A percentile compares a stretch with the other conserved stretches of the same genome.
These are phyloP conservation scores for Graphilbum ipis-grandicollis DNA, from an alignment of 2,329 filamentous ascomycete genomes.

Conservation along the genomic window DNA sequence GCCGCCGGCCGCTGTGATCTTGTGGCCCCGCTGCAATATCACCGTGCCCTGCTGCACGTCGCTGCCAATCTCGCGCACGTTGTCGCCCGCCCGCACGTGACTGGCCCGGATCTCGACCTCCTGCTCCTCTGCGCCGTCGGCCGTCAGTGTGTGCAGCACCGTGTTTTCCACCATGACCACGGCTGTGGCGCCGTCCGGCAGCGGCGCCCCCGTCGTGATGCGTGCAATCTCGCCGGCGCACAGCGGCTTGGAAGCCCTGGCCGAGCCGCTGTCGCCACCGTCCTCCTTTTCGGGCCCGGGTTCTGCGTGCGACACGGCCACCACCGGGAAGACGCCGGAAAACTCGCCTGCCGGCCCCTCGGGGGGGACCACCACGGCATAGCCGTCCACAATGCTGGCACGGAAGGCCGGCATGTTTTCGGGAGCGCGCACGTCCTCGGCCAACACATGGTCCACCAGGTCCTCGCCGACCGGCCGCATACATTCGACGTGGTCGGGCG, in stretches of 20 bases:
- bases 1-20: conserved; percentile 73
- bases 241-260: conserved; percentile 19
- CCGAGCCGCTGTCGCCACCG: neutral
- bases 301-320: conserved; percentile 74
- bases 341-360: conserved; percentile 37
- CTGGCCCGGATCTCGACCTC: conserved; percentile 75
- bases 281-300: too few relatives aligned
- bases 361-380: conserved; percentile 57
- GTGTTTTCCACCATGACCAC: conserved; percentile 98
- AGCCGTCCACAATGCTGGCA: conserved; percentile 93
- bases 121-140: conserved; percentile 69
- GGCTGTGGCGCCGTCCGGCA: conserved; percentile 74
- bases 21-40: conserved; percentile 61
- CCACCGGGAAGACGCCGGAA: conserved; percentile 72
- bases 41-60: conserved; percentile 55
- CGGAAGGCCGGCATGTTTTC: conserved; percentile 86
- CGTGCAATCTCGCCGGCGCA: conserved; percentile 63
- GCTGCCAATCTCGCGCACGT: conserved; percentile 80
- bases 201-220: conserved; percentile 85
- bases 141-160: conserved; percentile 52
- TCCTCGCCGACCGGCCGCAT: conserved; percentile 42
- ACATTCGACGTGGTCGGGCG: conserved; percentile 42
- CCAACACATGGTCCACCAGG: conserved; percentile 63
- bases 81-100: conserved; percentile 60
- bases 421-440: conserved; percentile 60